Evolutionary conservation across 129 eudicot genomes (phyloP), one percentile per base, ranked within the genome.

Genomic region (Escallonia rubra): DNA sequence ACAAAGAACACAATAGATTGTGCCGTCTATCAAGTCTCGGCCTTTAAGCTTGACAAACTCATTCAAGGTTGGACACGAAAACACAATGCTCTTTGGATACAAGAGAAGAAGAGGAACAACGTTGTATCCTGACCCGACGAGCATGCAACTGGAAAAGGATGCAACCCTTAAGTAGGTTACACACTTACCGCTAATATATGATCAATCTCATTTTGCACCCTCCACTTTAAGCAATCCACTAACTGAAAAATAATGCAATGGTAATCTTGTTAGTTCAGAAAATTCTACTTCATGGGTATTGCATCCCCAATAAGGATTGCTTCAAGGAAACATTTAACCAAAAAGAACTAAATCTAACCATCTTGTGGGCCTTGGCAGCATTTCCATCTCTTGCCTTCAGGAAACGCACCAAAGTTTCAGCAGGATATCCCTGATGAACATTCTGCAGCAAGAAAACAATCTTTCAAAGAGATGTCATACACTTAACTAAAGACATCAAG

Each of bases 381-480:
- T 87, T 76, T 47, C 95, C 85, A 48, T 87, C 95, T 76, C 95
- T 87, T 47, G 95, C 95, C 70, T 81, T 84, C 43, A 87, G 80
- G 69, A 87, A 87, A 43, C 95, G 89, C 68, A 67, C 74, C 72
- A 84, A 71, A 56, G 87, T 68, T 71, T 87, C 87, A 43, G 67
- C 81, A 42, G 86, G 68, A 74, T 81, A 60, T 44, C 90, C 95
- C 66, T 87, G 95, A 87, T 84, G 95, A 62, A 87, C 76, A 74
- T 87, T 84, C 95, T 84, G 90, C 72, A 61, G 47, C 40, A 54
- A 55, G 56, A 73, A 42, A 34, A 7, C 12, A 43, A 58, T 40
- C 11, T 39, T n/a, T 53, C 2, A 48, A 40, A 63, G 43, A 56
- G 54, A 43, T 62, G 8, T 46, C 58, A 46, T 39, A 71, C 38